phyloP scores from a whole-genome alignment of 495 filamentous ascomycete species.

The Schizothecium vesticola region DNA sequence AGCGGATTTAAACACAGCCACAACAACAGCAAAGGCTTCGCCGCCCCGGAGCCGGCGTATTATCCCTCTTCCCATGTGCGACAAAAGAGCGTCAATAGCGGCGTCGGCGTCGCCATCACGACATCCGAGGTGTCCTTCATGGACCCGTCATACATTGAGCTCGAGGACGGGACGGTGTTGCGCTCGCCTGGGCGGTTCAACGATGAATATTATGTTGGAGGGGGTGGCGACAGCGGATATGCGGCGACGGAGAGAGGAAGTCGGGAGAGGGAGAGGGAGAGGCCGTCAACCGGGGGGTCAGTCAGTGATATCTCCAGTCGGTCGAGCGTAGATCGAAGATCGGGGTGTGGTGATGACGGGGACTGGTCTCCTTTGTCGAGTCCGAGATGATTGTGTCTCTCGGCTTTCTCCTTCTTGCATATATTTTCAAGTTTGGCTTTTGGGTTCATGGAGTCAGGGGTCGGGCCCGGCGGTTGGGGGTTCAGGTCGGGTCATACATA shows the following conservation, averaged over 20 bases:
- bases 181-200: neutral
- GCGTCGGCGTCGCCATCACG: slow-evolving; percentile 10
- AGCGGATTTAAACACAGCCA: neutral
- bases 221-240: neutral
- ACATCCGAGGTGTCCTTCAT: slow-evolving; percentile 10
- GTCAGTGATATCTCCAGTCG: neutral
- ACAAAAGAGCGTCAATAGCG: neutral
- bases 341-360: neutral
- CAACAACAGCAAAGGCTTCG: neutral
- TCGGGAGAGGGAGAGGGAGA: neutral
- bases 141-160: slow-evolving; percentile 4
- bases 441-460: neutral
- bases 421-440: neutral
- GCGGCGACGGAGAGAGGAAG: neutral
- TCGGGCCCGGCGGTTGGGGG: neutral
- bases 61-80: neutral
- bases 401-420: neutral
- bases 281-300: neutral
- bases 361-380: slow-evolving; percentile 11
- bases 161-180: slow-evolving; percentile 1
- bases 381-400: neutral
- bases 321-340: neutral
- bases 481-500: neutral
- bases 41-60: neutral
- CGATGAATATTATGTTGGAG: neutral